Conservation (phyloP, 208 protist species). For the Porcisia deanei region DNA sequence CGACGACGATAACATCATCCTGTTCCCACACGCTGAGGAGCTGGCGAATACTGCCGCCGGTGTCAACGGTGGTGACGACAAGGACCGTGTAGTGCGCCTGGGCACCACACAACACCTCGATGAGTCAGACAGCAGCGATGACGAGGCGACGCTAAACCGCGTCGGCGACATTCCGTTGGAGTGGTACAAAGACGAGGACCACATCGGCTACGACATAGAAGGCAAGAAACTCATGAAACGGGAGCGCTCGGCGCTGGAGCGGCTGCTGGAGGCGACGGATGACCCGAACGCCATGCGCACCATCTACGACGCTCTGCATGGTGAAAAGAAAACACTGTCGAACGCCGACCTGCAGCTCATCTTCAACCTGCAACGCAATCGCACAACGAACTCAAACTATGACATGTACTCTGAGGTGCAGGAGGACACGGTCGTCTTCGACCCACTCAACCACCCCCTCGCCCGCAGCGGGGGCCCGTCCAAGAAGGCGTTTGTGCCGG, state of each 20-base stretch:
- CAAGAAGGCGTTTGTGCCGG: conserved; percentile 84
- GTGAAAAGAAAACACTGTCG: conserved; percentile 87
- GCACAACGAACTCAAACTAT: conserved; percentile 84
- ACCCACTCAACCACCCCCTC: conserved; percentile 92
- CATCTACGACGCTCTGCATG: conserved; percentile 91
- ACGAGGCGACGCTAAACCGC: conserved; percentile 89
- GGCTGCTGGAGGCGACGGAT: conserved; percentile 91
- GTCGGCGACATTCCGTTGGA: conserved; percentile 94
- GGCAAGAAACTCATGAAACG: conserved; percentile 91
- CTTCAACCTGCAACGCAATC: conserved; percentile 93
- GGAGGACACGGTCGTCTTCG: conserved; percentile 85
- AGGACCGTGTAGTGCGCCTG: conserved; percentile 53
- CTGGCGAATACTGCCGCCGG: conserved; percentile 24
- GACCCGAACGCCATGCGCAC: conserved; percentile 92
- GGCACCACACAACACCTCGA: conserved; percentile 79
- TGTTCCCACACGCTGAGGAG: conserved; percentile 85
- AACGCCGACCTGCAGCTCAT: conserved; percentile 93
- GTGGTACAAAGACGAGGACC: conserved; percentile 95
- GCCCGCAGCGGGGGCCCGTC: conserved; percentile 82
- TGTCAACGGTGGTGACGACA: conserved; percentile 8
- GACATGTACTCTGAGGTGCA: conserved; percentile 90
- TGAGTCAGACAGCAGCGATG: conserved; percentile 90
- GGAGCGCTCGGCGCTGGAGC: conserved; percentile 84
- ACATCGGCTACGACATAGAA: conserved; percentile 94
- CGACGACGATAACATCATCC: conserved; percentile 53